These are phyloP conservation scores for Ammopiptanthus mongolicus DNA, from an alignment of 306 rosid genomes.

Conservation along the genomic window DNA sequence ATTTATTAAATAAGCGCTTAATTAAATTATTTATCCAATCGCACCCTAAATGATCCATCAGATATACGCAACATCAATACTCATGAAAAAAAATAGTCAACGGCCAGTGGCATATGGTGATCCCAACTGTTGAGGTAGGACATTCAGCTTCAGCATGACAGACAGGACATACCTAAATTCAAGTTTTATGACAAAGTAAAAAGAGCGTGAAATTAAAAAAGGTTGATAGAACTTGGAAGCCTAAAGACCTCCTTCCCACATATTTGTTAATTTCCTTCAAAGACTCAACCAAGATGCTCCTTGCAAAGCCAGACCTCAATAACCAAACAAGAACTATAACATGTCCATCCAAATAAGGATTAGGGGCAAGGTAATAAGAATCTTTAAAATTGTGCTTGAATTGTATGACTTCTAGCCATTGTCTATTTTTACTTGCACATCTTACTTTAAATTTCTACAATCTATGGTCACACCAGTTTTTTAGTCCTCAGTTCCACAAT, in stretches of 20 bases:
- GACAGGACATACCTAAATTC: not conserved
- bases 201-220: not conserved
- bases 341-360: slow-evolving; percentile 53
- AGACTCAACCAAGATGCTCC: slow-evolving; percentile 51
- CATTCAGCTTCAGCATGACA: not conserved
- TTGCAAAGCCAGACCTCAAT: slow-evolving; percentile 61
- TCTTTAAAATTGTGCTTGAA: slow-evolving; percentile 56
- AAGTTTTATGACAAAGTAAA: not conserved
- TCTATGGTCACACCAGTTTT: slow-evolving; percentile 41
- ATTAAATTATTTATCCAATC: too few relatives aligned
- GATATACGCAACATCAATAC: slow-evolving; percentile 8
- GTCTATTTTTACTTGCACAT: slow-evolving; percentile 36
- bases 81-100: not conserved
- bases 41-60: not conserved
- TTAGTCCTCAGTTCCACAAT: slow-evolving; percentile 54
- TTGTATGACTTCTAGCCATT: slow-evolving; percentile 36
- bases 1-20: too few relatives aligned
- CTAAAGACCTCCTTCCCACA: not conserved
- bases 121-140: not conserved
- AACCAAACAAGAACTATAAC: slow-evolving; percentile 48
- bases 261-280: slow-evolving; percentile 50
- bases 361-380: slow-evolving; percentile 35
- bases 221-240: not conserved
- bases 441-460: slow-evolving; percentile 41
- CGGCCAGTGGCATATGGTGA: not conserved